phyloP scores from a whole-genome alignment of 2,329 filamentous ascomycete genomes.

The Chaetomiaceae sp. region DNA sequence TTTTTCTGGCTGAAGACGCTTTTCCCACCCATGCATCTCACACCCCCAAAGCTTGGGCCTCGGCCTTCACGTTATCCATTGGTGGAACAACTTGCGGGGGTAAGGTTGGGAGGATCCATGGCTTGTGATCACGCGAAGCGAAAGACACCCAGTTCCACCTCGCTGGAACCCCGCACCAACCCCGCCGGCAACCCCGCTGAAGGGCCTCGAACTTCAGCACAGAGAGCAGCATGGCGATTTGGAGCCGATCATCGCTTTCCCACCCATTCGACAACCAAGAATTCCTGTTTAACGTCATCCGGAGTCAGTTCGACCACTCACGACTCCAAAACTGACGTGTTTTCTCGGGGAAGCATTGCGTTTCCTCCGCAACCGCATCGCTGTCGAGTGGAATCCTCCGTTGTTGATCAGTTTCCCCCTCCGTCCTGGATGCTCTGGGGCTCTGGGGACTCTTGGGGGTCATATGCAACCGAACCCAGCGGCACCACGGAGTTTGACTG shows the following conservation, averaged over 20 bases:
- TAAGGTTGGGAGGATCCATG: neutral
- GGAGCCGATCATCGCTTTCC: slow-evolving; percentile 9
- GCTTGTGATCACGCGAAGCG: slow-evolving; percentile 8
- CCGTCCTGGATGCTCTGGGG: too few species aligned
- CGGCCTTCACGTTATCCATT: slow-evolving; percentile 11
- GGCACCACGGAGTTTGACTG: neutral
- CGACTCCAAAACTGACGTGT: neutral
- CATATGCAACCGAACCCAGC: neutral
- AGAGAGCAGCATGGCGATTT: neutral
- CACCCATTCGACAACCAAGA: slow-evolving; percentile 5
- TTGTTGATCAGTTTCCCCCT: too few species aligned
- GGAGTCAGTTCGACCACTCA: neutral
- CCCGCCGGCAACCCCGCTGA: neutral
- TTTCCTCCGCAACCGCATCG: neutral
- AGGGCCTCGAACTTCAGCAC: slow-evolving; percentile 3
- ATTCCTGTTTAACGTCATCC: slow-evolving; percentile 5
- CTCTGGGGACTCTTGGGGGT: too few species aligned
- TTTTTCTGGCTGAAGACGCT: slow-evolving; percentile 3
- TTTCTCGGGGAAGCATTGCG: neutral
- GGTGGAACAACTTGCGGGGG: slow-evolving; percentile 24
- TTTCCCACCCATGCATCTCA: neutral
- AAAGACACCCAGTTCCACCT: slow-evolving; percentile 1
- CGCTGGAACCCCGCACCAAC: slow-evolving; percentile 6
- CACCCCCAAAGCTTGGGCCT: slow-evolving; percentile 10
- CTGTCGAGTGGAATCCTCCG: neutral